Percentiles rank a stretch among this genome's conserved stretches.
phyloP scores from a whole-genome alignment of 768 basidiomycete genomes.

The Kwoniella botswanensis region DNA sequence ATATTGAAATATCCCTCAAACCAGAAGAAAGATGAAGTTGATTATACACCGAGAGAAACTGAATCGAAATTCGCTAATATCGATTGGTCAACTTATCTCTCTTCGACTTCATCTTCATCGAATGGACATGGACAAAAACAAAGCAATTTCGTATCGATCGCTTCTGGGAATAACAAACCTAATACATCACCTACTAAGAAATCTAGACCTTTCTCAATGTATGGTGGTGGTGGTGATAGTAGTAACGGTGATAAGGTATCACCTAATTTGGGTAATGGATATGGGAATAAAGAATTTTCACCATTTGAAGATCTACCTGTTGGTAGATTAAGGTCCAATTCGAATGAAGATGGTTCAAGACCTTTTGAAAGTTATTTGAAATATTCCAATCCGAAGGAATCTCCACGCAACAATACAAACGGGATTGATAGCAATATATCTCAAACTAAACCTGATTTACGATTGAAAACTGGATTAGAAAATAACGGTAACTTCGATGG shows the following conservation, averaged over 20 bases:
- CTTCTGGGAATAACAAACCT: neutral
- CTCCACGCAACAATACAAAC: conserved; percentile 2
- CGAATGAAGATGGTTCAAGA: conserved; percentile 12
- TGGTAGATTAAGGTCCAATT: conserved; percentile 19
- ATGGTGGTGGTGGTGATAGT: neutral
- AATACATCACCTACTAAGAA: conserved; percentile 10
- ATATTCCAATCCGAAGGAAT: neutral
- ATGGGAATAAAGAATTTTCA: conserved; percentile 15
- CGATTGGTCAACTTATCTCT: conserved; percentile 16
- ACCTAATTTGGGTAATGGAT: neutral
- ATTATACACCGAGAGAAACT: conserved; percentile 42
- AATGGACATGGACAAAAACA: neutral
- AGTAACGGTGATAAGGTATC: neutral
- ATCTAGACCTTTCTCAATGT: conserved; percentile 11
- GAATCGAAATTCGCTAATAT: conserved; percentile 33
- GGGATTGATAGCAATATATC: neutral
- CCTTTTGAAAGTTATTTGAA: conserved; percentile 28
- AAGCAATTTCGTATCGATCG: conserved; percentile 6
- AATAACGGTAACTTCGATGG: conserved; percentile 30
- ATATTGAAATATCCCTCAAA: conserved; percentile 29
- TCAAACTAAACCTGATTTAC: conserved; percentile 27
- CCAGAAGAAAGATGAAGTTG: conserved; percentile 2
- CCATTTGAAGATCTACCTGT: conserved; percentile 34
- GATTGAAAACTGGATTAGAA: conserved; percentile 26
- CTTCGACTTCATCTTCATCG: neutral